These are phyloP conservation scores for Arthroderma sp. DNA, from an alignment of 2,329 filamentous ascomycete genomes.

Conservation along the genomic window DNA sequence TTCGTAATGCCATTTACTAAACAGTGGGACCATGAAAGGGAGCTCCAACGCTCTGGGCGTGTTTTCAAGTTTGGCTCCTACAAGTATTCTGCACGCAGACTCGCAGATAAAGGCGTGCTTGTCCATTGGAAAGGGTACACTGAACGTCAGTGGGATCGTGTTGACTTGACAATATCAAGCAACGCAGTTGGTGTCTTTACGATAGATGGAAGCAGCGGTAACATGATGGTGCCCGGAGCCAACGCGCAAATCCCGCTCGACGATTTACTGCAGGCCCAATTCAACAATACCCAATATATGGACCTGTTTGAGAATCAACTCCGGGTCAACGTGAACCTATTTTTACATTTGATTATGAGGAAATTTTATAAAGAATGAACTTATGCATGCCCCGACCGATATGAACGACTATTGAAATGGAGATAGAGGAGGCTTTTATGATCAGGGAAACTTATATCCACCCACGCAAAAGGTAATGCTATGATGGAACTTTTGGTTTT, in stretches of 20 bases:
- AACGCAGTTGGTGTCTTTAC: slow-evolving; percentile 91
- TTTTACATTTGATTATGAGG: slow-evolving; percentile 94
- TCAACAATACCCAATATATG: slow-evolving; percentile 93
- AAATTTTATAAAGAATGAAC: slow-evolving; percentile 64
- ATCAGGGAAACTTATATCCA: not conserved
- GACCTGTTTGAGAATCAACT: slow-evolving; percentile 79
- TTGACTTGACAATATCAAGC: slow-evolving; percentile 86
- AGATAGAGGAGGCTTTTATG: not conserved
- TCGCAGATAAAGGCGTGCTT: slow-evolving; percentile 86
- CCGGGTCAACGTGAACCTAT: slow-evolving; percentile 87
- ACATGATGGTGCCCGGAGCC: slow-evolving; percentile 91
- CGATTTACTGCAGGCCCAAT: slow-evolving; percentile 89
- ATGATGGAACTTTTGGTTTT: slow-evolving; percentile 7
- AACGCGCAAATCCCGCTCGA: slow-evolving; percentile 72
- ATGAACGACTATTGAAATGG: slow-evolving; percentile 3
- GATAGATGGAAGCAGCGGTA: slow-evolving; percentile 77
- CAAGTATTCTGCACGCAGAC: slow-evolving; percentile 84
- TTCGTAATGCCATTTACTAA: slow-evolving; percentile 95
- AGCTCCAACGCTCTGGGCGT: slow-evolving; percentile 80
- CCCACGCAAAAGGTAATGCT: not conserved
- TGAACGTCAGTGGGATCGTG: slow-evolving; percentile 75
- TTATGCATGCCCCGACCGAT: not conserved
- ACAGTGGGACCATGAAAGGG: slow-evolving; percentile 96
- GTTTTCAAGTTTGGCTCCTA: slow-evolving; percentile 95
- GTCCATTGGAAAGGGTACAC: slow-evolving; percentile 78